Percentiles rank a stretch among this genome's conserved stretches.
Evolutionary conservation across 352 stramenopile genomes (phyloP).

Genomic region (Globisporangium apiculatum): DNA sequence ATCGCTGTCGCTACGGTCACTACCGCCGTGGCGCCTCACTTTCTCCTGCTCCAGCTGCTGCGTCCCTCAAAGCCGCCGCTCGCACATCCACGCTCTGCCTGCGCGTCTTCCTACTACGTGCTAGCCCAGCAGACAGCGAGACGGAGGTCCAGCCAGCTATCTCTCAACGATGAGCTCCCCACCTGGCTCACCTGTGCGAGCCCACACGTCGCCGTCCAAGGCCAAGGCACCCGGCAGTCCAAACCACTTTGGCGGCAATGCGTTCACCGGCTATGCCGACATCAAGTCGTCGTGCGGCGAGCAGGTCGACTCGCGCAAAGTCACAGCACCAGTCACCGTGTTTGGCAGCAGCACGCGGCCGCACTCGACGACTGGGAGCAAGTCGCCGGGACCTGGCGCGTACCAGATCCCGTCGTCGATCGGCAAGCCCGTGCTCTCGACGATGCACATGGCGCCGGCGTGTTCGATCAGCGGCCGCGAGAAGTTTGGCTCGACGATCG

Average conservation of each 20-base stretch:
- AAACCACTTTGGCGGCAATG: constrained; percentile 9
- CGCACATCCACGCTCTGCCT: no score
- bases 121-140: no score
- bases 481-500: constrained; percentile 68
- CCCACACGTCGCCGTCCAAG: constrained; percentile 28
- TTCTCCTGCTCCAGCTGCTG: no score
- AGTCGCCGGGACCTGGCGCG: constrained; percentile 52
- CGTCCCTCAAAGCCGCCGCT: no score
- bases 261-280: constrained; percentile 41
- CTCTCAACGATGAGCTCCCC: constrained; percentile 14
- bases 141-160: neutral
- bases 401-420: constrained; percentile 73
- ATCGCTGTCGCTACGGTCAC: no score
- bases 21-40: no score
- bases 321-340: constrained; percentile 48
- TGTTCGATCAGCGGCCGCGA: constrained; percentile 71
- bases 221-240: constrained; percentile 27
- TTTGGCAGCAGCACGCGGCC: constrained; percentile 61
- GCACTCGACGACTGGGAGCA: constrained; percentile 35
- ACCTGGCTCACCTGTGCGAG: constrained; percentile 25
- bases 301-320: constrained; percentile 70
- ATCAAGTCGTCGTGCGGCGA: constrained; percentile 66
- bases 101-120: no score
- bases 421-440: constrained; percentile 61
- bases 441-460: constrained; percentile 39